Base-by-base conservation (phyloP, 371 early-diverging fungal genomes). In the Amoeboaphelidium protococcarum region DNA sequence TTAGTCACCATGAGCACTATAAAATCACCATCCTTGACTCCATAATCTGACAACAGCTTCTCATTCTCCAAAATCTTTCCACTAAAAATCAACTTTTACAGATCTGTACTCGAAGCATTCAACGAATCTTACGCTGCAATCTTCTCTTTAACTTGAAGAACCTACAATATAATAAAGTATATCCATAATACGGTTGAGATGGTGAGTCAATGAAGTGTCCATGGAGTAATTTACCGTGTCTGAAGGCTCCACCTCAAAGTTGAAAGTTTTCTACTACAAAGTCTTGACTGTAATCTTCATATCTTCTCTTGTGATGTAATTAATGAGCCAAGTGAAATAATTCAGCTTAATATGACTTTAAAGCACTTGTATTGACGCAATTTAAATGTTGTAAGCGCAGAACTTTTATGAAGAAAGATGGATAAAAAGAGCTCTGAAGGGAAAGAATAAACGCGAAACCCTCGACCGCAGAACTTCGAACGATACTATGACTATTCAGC, bases 1-100 rank as follows among this genome's bases (percentile, higher is more conserved):
- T 90, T 91, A 49, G 76, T 69, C 13, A 81, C 76, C 92, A 94
- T 89, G 2, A 88, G 66, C 40, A 94, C 90, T 54, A 94, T 58
- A 58, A 91, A 89, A 54, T 84, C 88, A 57, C 74, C 80, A 55
- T 91, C 92, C 20, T 55, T 66, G 51, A 90, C 77, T n/a, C 74
- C 69, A 54, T 69, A 72, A 22, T 76, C 72, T 21, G 64, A 72
- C 2, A 94, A 61, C n/a, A 74, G 71, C 50, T 74, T 67, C 44
- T 67, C 76, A 60, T 94, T 80, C 4, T 50, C 62, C 25, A 94
- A 72, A 50, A 90, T 79, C 64, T 90, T 88, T 56, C 94, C 86
- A 85, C 42, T 16, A 12, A 2, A 41, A 41, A 25, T 12, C 19
- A 25, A 40, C 22, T 48, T 19, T 23, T 13, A 16, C 13, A 21